phyloP scores from a whole-genome alignment of 352 stramenopile genomes.

The Pythium volutum region DNA sequence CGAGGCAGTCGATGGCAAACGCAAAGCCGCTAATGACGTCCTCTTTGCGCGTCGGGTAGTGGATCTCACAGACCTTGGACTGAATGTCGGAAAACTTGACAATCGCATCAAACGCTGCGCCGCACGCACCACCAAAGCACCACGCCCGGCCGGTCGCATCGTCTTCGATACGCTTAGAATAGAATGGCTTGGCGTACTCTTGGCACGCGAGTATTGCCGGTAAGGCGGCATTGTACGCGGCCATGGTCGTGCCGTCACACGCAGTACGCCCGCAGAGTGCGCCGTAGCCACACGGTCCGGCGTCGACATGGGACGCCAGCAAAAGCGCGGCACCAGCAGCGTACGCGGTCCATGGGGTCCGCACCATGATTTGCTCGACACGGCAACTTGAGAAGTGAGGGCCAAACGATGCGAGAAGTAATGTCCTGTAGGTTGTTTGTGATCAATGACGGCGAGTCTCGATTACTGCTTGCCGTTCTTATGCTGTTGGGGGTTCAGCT shows the following conservation, averaged over 20 bases:
- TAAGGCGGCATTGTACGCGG: constrained; percentile 3
- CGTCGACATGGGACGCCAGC: neutral
- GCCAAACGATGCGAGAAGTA: too few species aligned
- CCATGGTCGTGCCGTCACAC: constrained; percentile 8
- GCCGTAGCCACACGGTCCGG: constrained; percentile 12
- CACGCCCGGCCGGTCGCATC: neutral
- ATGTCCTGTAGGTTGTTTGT: too few species aligned
- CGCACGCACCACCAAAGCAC: constrained; percentile 1
- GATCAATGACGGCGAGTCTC: too few species aligned
- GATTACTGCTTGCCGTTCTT: too few species aligned
- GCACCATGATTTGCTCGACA: too few species aligned
- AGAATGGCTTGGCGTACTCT: neutral
- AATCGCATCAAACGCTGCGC: constrained; percentile 7
- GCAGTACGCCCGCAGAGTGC: constrained; percentile 4
- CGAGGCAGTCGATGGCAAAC: neutral
- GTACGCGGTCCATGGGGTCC: too few species aligned
- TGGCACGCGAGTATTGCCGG: constrained; percentile 3
- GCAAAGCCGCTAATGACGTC: neutral
- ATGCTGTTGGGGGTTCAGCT: too few species aligned
- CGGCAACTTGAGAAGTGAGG: too few species aligned
- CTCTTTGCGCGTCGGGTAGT: constrained; percentile 7
- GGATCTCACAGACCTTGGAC: constrained; percentile 6
- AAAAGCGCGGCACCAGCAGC: too few species aligned
- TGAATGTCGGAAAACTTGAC: constrained; percentile 13
- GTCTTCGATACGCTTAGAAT: too few species aligned